phyloP scores from a whole-genome alignment of 768 basidiomycete species.

The Pisolithus sp. region DNA sequence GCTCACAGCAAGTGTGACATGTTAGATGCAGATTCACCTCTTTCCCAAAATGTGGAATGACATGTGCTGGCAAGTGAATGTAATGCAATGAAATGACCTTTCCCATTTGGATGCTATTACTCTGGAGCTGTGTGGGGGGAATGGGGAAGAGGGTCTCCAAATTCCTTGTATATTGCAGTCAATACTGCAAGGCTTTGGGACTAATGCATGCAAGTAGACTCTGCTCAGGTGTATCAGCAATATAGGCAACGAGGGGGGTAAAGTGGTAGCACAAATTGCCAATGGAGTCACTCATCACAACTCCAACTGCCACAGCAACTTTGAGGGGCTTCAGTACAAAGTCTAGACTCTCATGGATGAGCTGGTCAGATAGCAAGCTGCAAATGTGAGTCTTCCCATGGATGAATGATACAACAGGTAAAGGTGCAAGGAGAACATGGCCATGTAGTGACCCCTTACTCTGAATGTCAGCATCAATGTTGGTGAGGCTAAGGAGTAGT shows the following conservation, averaged over 20 bases:
- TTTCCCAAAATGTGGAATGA: too few relatives aligned
- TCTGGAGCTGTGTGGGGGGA: too few relatives aligned
- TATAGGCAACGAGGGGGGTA: conserved; percentile 22
- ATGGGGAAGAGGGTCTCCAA: conserved; percentile 17
- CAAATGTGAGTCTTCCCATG: conserved; percentile 8
- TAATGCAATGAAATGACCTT: too few relatives aligned
- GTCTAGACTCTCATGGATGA: conserved; percentile 14
- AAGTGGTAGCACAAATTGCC: conserved; percentile 10
- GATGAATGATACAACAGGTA: conserved; percentile 19
- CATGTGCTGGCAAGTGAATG: too few relatives aligned
- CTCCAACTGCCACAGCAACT: conserved; percentile 9
- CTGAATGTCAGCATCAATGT: conserved; percentile 1
- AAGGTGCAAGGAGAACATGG: conserved; percentile 10
- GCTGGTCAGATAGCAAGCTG: conserved; percentile 12
- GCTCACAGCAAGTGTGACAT: too few relatives aligned
- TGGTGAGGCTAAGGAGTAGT: conserved; percentile 5
- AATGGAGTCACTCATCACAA: conserved; percentile 18
- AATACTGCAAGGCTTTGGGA: conserved; percentile 27
- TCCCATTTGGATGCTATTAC: too few relatives aligned
- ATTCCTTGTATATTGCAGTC: conserved; percentile 20
- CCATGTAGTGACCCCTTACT: conserved; percentile 13
- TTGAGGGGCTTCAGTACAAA: conserved; percentile 12
- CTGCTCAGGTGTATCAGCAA: conserved; percentile 11
- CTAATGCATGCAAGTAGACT: background rate
- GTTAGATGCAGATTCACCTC: too few relatives aligned